A percentile compares a stretch with the other conserved stretches of the same genome.
phyloP scores from a whole-genome alignment of 257 asterid genomes.

The Nicotiana paniculata region DNA sequence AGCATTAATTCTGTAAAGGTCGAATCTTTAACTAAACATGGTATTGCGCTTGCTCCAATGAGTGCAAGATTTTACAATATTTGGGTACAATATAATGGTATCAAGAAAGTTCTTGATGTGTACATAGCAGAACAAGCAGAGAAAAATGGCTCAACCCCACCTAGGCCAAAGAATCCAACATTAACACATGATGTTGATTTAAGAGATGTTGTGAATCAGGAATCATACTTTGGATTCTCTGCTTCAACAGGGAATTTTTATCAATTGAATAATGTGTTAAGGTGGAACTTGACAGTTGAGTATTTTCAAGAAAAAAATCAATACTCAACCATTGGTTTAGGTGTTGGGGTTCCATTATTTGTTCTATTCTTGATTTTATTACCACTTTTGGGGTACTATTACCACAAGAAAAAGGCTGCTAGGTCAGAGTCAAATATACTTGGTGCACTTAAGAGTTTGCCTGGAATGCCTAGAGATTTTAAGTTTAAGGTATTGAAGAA shows the following conservation, averaged over 20 bases:
- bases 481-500: constrained; percentile 53
- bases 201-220: constrained; percentile 17
- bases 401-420: constrained; percentile 18
- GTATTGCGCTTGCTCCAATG: constrained; percentile 17
- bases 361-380: constrained; percentile 31
- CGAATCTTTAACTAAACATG: constrained; percentile 12
- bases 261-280: constrained; percentile 56
- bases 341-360: constrained; percentile 38
- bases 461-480: constrained; percentile 75
- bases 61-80: constrained; percentile 13
- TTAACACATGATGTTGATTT: constrained; percentile 23
- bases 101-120: constrained; percentile 21
- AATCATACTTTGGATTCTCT: constrained; percentile 70
- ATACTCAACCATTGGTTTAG: constrained; percentile 9
- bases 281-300: constrained; percentile 72
- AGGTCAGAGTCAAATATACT: constrained; percentile 29
- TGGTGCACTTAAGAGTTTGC: constrained; percentile 58
- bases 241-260: constrained; percentile 59
- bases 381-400: constrained; percentile 23
- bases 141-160: constrained; percentile 24
- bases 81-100: constrained; percentile 43
- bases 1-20: constrained; percentile 14
- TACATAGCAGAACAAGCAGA: constrained; percentile 20
- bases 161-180: constrained; percentile 23
- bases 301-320: constrained; percentile 24